phyloP scores from a whole-genome alignment of 768 basidiomycete species.

The Tricholoma terreum region DNA sequence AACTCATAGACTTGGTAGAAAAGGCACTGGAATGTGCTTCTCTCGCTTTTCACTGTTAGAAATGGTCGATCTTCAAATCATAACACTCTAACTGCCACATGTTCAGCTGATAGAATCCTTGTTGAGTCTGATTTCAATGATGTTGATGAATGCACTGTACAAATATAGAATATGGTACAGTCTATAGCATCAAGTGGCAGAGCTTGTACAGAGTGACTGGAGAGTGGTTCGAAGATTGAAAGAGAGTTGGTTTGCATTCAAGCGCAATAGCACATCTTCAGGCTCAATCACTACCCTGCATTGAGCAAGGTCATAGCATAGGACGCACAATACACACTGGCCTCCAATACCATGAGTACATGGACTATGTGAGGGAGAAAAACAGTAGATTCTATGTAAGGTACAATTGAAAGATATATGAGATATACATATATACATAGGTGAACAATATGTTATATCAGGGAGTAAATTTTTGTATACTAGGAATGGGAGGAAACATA shows the following conservation, averaged over 20 bases:
- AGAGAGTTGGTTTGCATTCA: slow-evolving; percentile 69
- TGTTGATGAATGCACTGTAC: slow-evolving; percentile 48
- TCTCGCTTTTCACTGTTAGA: slow-evolving; percentile 85
- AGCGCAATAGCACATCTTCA: slow-evolving; percentile 38
- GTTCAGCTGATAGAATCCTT: slow-evolving; percentile 65
- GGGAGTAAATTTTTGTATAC: too few species aligned
- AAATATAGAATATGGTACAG: slow-evolving; percentile 76
- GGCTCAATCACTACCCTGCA: slow-evolving; percentile 10
- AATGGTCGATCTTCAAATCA: slow-evolving; percentile 71
- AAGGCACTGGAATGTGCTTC: slow-evolving; percentile 71
- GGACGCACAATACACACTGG: not conserved
- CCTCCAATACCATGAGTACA: too few species aligned
- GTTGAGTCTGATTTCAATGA: slow-evolving; percentile 85
- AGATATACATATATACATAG: too few species aligned
- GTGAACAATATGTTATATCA: too few species aligned
- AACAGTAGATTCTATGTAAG: too few species aligned
- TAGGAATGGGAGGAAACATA: too few species aligned
- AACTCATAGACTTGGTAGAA: slow-evolving; percentile 39
- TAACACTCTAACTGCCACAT: slow-evolving; percentile 59
- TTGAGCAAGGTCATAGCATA: not conserved
- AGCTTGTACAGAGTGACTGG: slow-evolving; percentile 39
- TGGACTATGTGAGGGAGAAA: not conserved
- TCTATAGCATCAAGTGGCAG: slow-evolving; percentile 57
- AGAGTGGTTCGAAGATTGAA: slow-evolving; percentile 67
- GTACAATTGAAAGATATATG: too few species aligned